Conservation (phyloP, 352 stramenopile species). For the Pilasporangium apinafurcum region DNA sequence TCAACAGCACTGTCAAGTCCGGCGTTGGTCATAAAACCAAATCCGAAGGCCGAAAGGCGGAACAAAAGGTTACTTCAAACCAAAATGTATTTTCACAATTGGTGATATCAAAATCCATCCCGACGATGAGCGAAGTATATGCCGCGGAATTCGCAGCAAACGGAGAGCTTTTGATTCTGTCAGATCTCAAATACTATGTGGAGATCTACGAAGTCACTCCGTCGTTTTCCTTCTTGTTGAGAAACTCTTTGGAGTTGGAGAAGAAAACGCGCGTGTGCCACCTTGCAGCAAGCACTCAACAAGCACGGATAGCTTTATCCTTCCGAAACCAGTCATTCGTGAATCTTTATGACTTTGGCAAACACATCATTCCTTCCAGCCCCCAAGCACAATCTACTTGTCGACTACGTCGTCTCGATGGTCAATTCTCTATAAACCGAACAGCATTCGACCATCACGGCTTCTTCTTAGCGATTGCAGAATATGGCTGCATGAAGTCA, state of each 20-base stretch:
- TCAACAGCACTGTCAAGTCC: background rate
- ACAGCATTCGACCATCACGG: constrained; percentile 28
- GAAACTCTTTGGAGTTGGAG: constrained; percentile 6
- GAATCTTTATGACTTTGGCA: constrained; percentile 10
- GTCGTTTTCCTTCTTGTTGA: constrained; percentile 8
- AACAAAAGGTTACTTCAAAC: no score
- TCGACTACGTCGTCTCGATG: constrained; percentile 10
- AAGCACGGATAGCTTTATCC: constrained; percentile 10
- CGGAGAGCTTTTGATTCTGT: constrained; percentile 16
- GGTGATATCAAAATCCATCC: constrained; percentile 1
- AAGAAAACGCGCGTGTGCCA: constrained; percentile 18
- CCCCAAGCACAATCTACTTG: background rate
- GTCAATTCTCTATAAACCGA: constrained; percentile 30
- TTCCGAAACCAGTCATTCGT: constrained; percentile 21
- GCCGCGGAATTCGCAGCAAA: constrained; percentile 15
- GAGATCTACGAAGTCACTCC: constrained; percentile 2
- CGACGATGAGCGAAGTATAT: constrained; percentile 6
- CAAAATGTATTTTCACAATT: background rate
- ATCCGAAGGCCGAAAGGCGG: constrained; percentile 1
- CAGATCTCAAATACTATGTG: constrained; percentile 16
- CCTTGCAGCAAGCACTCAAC: constrained; percentile 2
- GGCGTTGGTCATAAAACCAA: constrained; percentile 1
- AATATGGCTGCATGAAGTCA: constrained; percentile 37
- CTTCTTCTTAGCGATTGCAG: constrained; percentile 30
- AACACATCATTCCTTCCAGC: background rate